Evolutionary conservation across 306 rosid species (phyloP).

Genomic region (Sophora flavescens): DNA sequence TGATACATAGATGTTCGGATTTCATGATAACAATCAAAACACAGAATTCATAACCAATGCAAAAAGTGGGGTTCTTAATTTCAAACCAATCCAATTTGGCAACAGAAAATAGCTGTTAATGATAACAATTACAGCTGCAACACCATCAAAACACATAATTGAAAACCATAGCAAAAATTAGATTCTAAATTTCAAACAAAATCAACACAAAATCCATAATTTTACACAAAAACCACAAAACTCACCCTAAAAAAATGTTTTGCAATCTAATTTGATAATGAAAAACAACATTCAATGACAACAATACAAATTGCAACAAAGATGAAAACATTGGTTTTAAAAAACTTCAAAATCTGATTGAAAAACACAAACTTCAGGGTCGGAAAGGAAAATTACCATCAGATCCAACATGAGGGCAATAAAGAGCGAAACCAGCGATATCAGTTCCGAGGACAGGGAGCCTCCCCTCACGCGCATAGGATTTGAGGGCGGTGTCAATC

Average conservation of each 20-base stretch:
- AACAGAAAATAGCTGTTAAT: too few relatives aligned
- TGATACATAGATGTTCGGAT: too few relatives aligned
- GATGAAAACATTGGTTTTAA: not conserved
- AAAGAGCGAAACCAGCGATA: slow-evolving; percentile 64
- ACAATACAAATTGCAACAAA: not conserved
- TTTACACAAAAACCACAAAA: not conserved
- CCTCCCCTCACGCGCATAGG: slow-evolving; percentile 96
- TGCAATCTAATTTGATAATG: not conserved
- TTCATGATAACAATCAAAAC: too few relatives aligned
- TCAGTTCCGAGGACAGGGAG: slow-evolving; percentile 79
- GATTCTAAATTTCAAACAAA: not conserved
- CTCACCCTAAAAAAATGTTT: not conserved
- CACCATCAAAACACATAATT: not conserved
- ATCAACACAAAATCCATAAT: not conserved
- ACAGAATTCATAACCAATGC: not conserved
- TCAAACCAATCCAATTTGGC: not conserved
- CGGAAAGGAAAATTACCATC: slow-evolving; percentile 59
- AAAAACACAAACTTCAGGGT: not conserved
- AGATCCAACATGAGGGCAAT: slow-evolving; percentile 71
- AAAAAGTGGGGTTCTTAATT: too few relatives aligned
- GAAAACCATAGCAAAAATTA: not conserved
- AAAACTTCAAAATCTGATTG: not conserved
- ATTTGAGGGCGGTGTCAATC: slow-evolving; percentile 81
- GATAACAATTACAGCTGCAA: not conserved
- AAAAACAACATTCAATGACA: not conserved